Percentiles rank a stretch among this genome's conserved stretches.
These are phyloP conservation scores for Candida sojae DNA, from an alignment of 1,139 yeast species.

Conservation along the genomic window DNA sequence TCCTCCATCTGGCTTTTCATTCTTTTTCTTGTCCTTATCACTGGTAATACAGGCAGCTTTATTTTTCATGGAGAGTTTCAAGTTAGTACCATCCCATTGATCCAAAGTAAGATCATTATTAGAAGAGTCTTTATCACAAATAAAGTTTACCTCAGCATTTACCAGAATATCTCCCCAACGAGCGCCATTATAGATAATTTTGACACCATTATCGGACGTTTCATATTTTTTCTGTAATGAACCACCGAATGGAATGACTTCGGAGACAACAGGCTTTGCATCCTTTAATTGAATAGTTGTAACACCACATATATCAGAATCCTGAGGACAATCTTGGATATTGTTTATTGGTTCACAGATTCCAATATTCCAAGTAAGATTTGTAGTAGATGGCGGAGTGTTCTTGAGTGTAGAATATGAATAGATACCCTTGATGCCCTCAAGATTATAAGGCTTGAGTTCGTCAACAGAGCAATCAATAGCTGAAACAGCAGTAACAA, in stretches of 20 bases:
- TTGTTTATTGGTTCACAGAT: constrained; percentile 58
- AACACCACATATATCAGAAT: constrained; percentile 72
- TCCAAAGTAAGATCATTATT: constrained; percentile 34
- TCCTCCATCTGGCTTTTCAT: constrained; percentile 34
- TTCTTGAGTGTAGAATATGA: constrained; percentile 36
- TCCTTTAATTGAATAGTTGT: constrained; percentile 52
- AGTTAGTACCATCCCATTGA: constrained; percentile 32
- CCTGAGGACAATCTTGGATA: constrained; percentile 57
- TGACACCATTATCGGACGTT: constrained; percentile 41
- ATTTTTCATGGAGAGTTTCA: constrained; percentile 29
- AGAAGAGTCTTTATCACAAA: constrained; percentile 47
- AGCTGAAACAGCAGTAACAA: constrained; percentile 19
- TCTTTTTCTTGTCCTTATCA: constrained; percentile 20
- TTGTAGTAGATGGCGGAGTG: constrained; percentile 80
- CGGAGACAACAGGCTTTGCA: constrained; percentile 43
- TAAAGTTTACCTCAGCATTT: constrained; percentile 51
- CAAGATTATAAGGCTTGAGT: constrained; percentile 43
- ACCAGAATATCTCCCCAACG: constrained; percentile 70
- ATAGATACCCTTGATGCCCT: constrained; percentile 51
- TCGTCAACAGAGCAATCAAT: constrained; percentile 49
- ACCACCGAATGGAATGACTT: constrained; percentile 53
- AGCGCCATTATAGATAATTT: constrained; percentile 53
- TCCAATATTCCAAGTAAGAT: constrained; percentile 66
- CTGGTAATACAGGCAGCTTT: constrained; percentile 43
- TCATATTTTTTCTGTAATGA: constrained; percentile 33